Evolutionary conservation across 192 early-diverging fungal species (phyloP), one percentile per base, ranked within the genome.

Genomic region (Coemansia aciculifera): DNA sequence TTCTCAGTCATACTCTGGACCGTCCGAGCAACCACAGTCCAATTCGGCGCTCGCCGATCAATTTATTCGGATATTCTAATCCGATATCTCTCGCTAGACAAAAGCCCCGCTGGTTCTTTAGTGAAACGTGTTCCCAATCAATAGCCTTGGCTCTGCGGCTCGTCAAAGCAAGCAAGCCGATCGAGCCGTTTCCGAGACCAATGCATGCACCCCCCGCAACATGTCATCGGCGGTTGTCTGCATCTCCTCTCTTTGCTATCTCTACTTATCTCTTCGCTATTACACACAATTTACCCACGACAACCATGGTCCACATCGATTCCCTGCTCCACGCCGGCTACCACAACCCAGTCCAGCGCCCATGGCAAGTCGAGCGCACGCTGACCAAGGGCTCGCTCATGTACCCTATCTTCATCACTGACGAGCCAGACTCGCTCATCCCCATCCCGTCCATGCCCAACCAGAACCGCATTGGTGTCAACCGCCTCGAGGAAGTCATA

Each of bases 361-460:
- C 81, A 57, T 97, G 94, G 93, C 93, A 96, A 83, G 85, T 84
- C n/a, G 87, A 87, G 46, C 72, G 77, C 46, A 69, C 67, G n/a
- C 79, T 93, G 61, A 89, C 89, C 32, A 90, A 92, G 75, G 71
- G 78, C 39, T 84, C 88, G 63, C 87, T 99, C 51, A 92, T 98
- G 85, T 98, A 90, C 83, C 97, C 97, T 27, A 87, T 99, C 71
- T 99, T 99, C 78, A 89, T 99, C 68, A 90, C 87, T 43, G 95
- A 95, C 82, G 86, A 90, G 60, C 67, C 84, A 27, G 86, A 95
- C 64, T 87, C 84, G n/a, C 81, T 89, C 64, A 90, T 89, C 44
- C 85, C 88, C 56, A 94, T 99, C 74, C 64, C 79, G 13, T 87
- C 94, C 11, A 83, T 99, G 68, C 97, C 97, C 27, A 91, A 89